Evolutionary conservation across 2,329 filamentous ascomycete species (phyloP).

Genomic region (Penicillium nordicum): DNA sequence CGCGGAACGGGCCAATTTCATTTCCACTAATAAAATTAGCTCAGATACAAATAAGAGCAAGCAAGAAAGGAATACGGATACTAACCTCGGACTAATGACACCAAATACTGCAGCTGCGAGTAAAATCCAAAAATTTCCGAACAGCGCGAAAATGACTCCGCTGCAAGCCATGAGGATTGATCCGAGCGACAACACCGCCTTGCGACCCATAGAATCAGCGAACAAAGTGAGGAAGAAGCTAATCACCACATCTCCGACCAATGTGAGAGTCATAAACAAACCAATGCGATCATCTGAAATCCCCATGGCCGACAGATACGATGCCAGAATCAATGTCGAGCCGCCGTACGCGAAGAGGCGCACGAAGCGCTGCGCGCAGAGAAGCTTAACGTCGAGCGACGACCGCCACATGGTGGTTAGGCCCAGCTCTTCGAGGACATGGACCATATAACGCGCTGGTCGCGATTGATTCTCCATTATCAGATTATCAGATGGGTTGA

Average conservation of each 20-base stretch:
- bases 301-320: constrained; percentile 56
- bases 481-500: not conserved
- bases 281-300: constrained; percentile 60
- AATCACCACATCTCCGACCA: constrained; percentile 59
- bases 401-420: constrained; percentile 38
- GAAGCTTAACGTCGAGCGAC: constrained; percentile 37
- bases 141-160: constrained; percentile 53
- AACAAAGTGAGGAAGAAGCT: constrained; percentile 57
- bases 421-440: constrained; percentile 33
- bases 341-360: constrained; percentile 65
- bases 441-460: constrained; percentile 4
- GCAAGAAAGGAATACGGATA: not conserved
- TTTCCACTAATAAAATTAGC: constrained; percentile 44
- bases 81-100: constrained; percentile 56
- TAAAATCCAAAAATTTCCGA: constrained; percentile 59
- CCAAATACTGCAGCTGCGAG: constrained; percentile 58
- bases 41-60: not conserved
- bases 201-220: constrained; percentile 57
- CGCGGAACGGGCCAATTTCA: constrained; percentile 65
- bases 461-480: constrained; percentile 7
- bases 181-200: constrained; percentile 53
- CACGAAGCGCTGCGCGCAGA: constrained; percentile 42
- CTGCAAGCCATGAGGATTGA: constrained; percentile 56
- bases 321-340: constrained; percentile 58
- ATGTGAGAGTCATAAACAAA: constrained; percentile 62